phyloP scores from a whole-genome alignment of 345 rosid genomes.

The Eucalyptus coolabah region DNA sequence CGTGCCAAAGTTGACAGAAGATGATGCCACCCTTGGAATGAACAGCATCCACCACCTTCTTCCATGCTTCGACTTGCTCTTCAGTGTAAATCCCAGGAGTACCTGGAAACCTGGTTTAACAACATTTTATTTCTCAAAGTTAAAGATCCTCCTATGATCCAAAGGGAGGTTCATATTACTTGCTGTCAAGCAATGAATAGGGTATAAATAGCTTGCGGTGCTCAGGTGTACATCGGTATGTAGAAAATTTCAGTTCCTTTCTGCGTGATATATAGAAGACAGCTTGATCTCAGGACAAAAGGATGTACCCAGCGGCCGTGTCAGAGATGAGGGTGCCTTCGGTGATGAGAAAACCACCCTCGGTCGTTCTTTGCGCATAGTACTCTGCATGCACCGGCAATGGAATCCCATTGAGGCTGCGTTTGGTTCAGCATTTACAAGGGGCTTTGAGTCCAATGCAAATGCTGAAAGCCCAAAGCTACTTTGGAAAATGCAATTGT shows the following conservation, averaged over 20 bases:
- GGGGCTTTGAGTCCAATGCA: no score
- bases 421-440: no score
- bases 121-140: neutral
- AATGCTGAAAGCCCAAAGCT: no score
- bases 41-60: constrained; percentile 56
- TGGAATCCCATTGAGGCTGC: constrained; percentile 57
- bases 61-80: constrained; percentile 92
- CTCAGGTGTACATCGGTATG: neutral
- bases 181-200: neutral
- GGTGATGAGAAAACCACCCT: constrained; percentile 71
- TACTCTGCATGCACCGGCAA: constrained; percentile 54
- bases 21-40: constrained; percentile 55
- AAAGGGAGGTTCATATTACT: neutral
- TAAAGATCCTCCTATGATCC: neutral
- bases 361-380: constrained; percentile 74
- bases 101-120: constrained; percentile 56
- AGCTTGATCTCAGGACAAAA: neutral
- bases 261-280: neutral
- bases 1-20: constrained; percentile 56
- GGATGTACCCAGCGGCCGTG: constrained; percentile 27
- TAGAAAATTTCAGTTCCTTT: neutral
- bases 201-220: neutral
- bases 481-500: no score
- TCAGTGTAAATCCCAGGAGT: constrained; percentile 74
- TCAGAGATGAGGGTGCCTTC: constrained; percentile 71